Conservation (phyloP, 805 yeast species). For the Kluyveromyces wickerhamii region DNA sequence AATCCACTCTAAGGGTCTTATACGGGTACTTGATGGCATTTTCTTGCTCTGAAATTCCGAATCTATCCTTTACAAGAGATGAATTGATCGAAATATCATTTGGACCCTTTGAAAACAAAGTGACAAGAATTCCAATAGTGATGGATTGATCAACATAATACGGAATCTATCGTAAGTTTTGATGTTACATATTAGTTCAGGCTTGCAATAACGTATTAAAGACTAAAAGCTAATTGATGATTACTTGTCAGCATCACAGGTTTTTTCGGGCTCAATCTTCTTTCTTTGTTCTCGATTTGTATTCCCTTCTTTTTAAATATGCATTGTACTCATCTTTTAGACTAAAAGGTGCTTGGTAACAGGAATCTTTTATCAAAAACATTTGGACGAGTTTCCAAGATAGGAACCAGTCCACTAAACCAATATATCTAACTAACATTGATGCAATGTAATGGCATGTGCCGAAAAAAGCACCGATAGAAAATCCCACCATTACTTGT, state of each 20-base stretch:
- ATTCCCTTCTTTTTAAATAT: slow-evolving; percentile 24
- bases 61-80: slow-evolving; percentile 64
- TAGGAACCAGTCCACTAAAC: slow-evolving; percentile 59
- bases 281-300: slow-evolving; percentile 1
- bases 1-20: slow-evolving; percentile 76
- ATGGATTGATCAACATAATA: slow-evolving; percentile 3
- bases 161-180: no score
- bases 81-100: slow-evolving; percentile 83
- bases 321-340: slow-evolving; percentile 39
- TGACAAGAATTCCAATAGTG: slow-evolving; percentile 41
- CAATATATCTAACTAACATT: slow-evolving; percentile 53
- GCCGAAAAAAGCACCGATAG: slow-evolving; percentile 57
- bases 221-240: background rate
- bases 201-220: no score
- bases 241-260: background rate
- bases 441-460: slow-evolving; percentile 45
- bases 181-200: no score
- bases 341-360: slow-evolving; percentile 39
- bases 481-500: slow-evolving; percentile 70
- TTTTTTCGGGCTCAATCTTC: background rate
- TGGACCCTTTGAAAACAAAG: slow-evolving; percentile 73
- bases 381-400: slow-evolving; percentile 44
- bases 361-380: slow-evolving; percentile 55
- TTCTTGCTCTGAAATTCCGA: slow-evolving; percentile 79
- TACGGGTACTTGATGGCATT: slow-evolving; percentile 95